Conservation (phyloP, 345 rosid species). For the Lenwebbia sp. region DNA sequence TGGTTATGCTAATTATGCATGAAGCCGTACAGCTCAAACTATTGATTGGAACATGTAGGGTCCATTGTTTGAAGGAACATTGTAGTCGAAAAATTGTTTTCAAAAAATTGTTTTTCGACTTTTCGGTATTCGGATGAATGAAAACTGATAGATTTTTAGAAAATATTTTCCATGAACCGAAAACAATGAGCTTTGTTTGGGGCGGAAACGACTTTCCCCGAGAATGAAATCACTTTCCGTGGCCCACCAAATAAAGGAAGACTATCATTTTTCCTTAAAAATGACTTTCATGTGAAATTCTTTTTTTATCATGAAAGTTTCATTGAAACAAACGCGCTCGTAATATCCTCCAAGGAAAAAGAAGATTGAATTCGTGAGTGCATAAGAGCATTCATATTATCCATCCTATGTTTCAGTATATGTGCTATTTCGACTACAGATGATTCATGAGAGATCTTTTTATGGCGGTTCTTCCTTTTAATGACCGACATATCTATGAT, state of each 20-base stretch:
- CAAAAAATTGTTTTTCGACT: rapidly evolving
- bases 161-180: not conserved
- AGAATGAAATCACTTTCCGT: not conserved
- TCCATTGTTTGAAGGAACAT: not conserved
- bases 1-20: not conserved
- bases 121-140: rapidly evolving
- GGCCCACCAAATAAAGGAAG: not conserved
- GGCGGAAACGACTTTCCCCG: not conserved
- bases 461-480: too few species aligned
- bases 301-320: not conserved
- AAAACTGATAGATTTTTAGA: rapidly evolving
- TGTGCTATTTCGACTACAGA: not conserved
- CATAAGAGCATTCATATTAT: not conserved
- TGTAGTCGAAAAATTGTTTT: not conserved
- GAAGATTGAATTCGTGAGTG: not conserved
- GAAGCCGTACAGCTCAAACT: not conserved
- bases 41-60: not conserved
- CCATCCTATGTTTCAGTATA: not conserved
- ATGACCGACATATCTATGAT: too few species aligned
- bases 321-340: not conserved
- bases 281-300: not conserved
- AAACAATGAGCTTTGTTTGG: rapidly evolving
- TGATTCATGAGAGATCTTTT: not conserved
- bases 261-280: not conserved
- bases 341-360: not conserved